These are phyloP conservation scores for Anaeromyces robustus DNA, from an alignment of 192 early-diverging fungal genomes.

Conservation along the genomic window DNA sequence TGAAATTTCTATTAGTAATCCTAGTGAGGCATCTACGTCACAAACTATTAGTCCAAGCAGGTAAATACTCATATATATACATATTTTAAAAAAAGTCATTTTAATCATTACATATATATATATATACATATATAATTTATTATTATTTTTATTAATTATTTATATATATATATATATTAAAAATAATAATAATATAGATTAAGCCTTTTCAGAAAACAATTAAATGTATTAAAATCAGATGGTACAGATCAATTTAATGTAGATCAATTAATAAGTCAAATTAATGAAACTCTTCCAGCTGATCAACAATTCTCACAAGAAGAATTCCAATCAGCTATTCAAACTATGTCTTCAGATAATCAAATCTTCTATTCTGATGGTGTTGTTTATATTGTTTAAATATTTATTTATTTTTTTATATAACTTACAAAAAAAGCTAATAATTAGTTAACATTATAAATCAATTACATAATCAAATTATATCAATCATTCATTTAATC, in stretches of 20 bases:
- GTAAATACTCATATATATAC: no score
- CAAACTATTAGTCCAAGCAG: not conserved
- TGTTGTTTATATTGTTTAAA: constrained; percentile 51
- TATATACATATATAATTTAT: no score
- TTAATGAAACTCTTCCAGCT: constrained; percentile 28
- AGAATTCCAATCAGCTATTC: constrained; percentile 43
- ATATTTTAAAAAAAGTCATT: no score
- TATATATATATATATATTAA: not conserved
- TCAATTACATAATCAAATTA: no score
- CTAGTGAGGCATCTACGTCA: not conserved
- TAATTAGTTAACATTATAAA: no score
- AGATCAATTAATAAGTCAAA: not conserved
- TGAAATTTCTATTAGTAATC: not conserved
- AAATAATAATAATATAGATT: not conserved
- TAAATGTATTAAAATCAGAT: not conserved
- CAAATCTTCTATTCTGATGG: constrained; percentile 56
- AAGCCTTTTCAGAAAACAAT: not conserved
- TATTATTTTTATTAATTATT: not conserved
- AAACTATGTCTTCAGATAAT: constrained; percentile 43
- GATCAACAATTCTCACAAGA: constrained; percentile 23
- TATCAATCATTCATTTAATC: no score
- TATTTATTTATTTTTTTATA: no score
- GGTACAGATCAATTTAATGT: not conserved
- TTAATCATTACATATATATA: no score
- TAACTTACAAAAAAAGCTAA: no score